These are phyloP conservation scores for Acer negundo DNA, from an alignment of 345 rosid species.

Conservation along the genomic window DNA sequence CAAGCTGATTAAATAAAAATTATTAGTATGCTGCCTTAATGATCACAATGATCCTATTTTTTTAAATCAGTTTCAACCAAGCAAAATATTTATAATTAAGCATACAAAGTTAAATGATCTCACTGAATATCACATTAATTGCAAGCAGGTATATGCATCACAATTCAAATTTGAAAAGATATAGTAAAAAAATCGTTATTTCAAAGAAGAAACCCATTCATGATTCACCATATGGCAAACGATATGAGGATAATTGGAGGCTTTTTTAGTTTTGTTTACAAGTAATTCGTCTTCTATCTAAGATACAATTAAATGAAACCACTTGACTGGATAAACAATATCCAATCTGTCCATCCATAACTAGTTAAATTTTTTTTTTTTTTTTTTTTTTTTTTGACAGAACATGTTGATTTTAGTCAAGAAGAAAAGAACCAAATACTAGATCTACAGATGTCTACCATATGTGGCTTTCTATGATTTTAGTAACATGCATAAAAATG, in stretches of 20 bases:
- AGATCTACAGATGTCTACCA: not conserved
- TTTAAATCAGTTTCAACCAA: slow-evolving; percentile 16
- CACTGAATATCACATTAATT: not conserved
- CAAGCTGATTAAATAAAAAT: slow-evolving; percentile 74
- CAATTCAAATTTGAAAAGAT: slow-evolving; percentile 11
- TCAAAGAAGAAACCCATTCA: slow-evolving; percentile 6
- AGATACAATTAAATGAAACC: not conserved
- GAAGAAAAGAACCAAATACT: not conserved
- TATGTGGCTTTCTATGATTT: not conserved
- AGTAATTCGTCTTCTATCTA: not conserved
- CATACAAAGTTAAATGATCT: not conserved
- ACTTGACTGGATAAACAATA: not conserved
- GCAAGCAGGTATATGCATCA: slow-evolving; percentile 4
- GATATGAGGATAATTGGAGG: not conserved
- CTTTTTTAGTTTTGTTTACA: not conserved
- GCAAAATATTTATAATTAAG: not conserved
- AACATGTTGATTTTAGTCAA: not conserved
- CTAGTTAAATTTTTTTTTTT: no score
- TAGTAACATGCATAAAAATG: not conserved
- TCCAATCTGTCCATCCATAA: not conserved
- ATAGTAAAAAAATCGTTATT: not conserved
- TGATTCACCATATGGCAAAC: not conserved
- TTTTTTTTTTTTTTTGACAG: no score
- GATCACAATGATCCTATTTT: slow-evolving; percentile 29
- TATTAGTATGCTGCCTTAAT: slow-evolving; percentile 46